A percentile compares a stretch with the other conserved stretches of the same genome.
phyloP scores from a whole-genome alignment of 1,139 yeast species.

The Saccharomycopsis hybrid region DNA sequence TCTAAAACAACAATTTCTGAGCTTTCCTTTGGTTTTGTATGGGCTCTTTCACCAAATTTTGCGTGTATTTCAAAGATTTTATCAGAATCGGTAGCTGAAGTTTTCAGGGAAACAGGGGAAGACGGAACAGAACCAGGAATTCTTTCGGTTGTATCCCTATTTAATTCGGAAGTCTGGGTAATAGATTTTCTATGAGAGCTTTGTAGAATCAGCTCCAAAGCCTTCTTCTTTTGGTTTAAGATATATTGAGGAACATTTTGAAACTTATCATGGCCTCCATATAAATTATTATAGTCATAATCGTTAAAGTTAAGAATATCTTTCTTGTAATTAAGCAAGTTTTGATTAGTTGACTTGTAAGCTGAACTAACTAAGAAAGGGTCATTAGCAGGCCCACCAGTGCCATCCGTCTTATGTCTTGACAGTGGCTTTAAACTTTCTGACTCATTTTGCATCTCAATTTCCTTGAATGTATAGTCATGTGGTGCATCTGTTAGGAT shows the following conservation, averaged over 20 bases:
- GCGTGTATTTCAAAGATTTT: constrained; percentile 2
- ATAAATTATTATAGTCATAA: constrained; percentile 17
- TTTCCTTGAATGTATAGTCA: constrained; percentile 17
- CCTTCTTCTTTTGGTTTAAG: background rate
- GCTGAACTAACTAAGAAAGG: background rate
- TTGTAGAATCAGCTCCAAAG: background rate
- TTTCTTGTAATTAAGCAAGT: constrained; percentile 18
- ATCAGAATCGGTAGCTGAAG: constrained; percentile 4
- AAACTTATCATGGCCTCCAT: constrained; percentile 19
- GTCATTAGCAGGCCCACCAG: background rate
- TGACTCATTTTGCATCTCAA: background rate
- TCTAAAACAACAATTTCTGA: constrained; percentile 2
- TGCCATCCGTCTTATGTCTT: background rate
- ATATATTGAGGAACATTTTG: constrained; percentile 17
- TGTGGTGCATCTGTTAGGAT: constrained; percentile 15
- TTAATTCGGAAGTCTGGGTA: too few relatives aligned
- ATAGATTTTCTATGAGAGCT: too few relatives aligned
- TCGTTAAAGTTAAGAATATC: constrained; percentile 17
- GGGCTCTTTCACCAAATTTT: background rate
- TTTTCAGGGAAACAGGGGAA: too few relatives aligned
- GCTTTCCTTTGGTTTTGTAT: background rate
- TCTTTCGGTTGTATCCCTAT: too few relatives aligned
- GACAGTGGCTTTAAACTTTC: background rate
- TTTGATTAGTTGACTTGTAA: constrained; percentile 11
- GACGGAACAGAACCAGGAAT: too few relatives aligned